These are phyloP conservation scores for Alternaria postmessia DNA, from an alignment of 2,329 filamentous ascomycete genomes.

Conservation along the genomic window DNA sequence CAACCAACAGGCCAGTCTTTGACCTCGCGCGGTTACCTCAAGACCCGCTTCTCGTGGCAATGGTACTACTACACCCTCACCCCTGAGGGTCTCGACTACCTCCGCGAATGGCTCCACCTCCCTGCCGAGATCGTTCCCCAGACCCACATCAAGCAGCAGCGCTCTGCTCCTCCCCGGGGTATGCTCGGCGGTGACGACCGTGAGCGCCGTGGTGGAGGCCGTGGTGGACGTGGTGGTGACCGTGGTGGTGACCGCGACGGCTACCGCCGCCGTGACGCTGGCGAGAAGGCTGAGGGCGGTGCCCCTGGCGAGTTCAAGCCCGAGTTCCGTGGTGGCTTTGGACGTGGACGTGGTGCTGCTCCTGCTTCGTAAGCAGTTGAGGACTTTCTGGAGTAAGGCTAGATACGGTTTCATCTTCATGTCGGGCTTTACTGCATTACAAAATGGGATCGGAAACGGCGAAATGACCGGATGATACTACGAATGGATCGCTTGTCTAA, in stretches of 20 bases:
- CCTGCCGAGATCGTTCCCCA: slow-evolving; percentile 99
- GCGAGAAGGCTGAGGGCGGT: slow-evolving; percentile 50
- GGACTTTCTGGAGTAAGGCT: slow-evolving; percentile 30
- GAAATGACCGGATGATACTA: slow-evolving; percentile 51
- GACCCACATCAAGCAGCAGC: slow-evolving; percentile 99
- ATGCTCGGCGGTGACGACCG: slow-evolving; percentile 88
- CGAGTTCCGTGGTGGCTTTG: slow-evolving; percentile 56
- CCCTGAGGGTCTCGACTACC: slow-evolving; percentile 99
- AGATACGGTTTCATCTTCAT: slow-evolving; percentile 36
- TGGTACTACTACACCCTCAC: slow-evolving; percentile 98
- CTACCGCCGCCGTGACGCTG: slow-evolving; percentile 87
- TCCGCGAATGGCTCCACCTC: slow-evolving; percentile 99
- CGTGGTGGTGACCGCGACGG: slow-evolving; percentile 76
- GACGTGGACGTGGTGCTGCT: slow-evolving; percentile 49
- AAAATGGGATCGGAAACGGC: slow-evolving; percentile 49
- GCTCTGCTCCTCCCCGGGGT: slow-evolving; percentile 95
- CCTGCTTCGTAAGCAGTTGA: slow-evolving; percentile 48
- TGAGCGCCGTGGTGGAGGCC: slow-evolving; percentile 79
- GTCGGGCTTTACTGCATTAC: slow-evolving; percentile 41
- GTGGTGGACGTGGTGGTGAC: slow-evolving; percentile 67
- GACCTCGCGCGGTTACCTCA: slow-evolving; percentile 97
- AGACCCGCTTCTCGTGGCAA: slow-evolving; percentile 92
- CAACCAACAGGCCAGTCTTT: slow-evolving; percentile 76
- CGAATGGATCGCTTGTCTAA: slow-evolving; percentile 45
- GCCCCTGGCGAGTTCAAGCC: slow-evolving; percentile 55